Evolutionary conservation across 2,329 filamentous ascomycete species (phyloP), one percentile per base, ranked within the genome.

Genomic region (Madurella fahalii): DNA sequence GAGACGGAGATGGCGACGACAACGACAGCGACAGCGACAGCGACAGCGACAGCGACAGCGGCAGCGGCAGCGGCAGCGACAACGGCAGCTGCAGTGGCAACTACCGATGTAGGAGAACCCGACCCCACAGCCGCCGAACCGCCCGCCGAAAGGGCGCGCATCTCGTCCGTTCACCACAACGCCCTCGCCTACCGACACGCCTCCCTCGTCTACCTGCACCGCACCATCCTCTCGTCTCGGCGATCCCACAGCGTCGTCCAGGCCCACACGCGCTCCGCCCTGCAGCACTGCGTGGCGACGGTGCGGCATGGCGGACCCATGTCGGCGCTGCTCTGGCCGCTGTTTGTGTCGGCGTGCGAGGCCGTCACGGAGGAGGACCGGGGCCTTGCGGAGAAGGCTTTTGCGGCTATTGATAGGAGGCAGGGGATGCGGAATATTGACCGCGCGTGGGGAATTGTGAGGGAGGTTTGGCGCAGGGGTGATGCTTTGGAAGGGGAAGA

Each of bases 371-470:
- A 66, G 1, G 71, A 69, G 9, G 82, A 86, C 63, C 71, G 82
- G 15, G 71, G 71, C 5, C 68, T 81, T 16, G 80, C 82, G 4
- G 67, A 72, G 25, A 70, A 71, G 52, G 72, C 79, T 0, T 85
- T 86, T 61, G 65, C 68, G 4, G 77, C 77, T 5, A 73, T 84
- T 9, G 77, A 80, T 54, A 74, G 71, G 50, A 70, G 82, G 16
- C 84, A 86, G 65, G 82, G 83, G 17, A 86, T 86, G 83, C 77
- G 76, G 16, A 87, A 86, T 61, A 85, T 86, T 54, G 76, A 76
- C 58, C 74, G 81, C 57, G 79, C 82, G 3, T 84, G 82, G 80
- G 74, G 74, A 12, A 79, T 86, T 37, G 77, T 84, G 3, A 74
- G 79, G 60, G 82, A 85, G 64, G 78, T 86, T 9, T 86, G 83